phyloP scores from a whole-genome alignment of 257 asterid genomes.

The Apocynum venetum region DNA sequence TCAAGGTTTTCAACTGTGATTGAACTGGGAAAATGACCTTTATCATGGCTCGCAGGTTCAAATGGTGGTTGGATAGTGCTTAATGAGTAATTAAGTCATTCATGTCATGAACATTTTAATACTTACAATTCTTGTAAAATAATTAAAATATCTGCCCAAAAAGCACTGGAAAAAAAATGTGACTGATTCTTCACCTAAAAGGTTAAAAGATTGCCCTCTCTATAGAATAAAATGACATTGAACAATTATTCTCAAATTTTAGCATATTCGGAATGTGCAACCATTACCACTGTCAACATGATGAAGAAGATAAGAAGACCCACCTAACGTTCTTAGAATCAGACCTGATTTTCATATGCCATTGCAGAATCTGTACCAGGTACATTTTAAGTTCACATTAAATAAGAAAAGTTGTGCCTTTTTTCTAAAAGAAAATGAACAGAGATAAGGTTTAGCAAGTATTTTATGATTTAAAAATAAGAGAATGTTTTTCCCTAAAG shows the following conservation, averaged over 20 bases:
- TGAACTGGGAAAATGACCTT: neutral
- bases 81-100: neutral
- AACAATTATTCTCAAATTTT: neutral
- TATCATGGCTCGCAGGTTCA: neutral
- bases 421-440: too few relatives aligned
- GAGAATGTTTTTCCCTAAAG: too few relatives aligned
- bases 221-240: neutral
- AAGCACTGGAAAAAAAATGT: neutral
- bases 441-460: too few relatives aligned
- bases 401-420: too few relatives aligned
- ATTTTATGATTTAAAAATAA: too few relatives aligned
- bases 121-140: neutral
- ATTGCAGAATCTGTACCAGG: neutral
- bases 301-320: neutral
- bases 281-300: neutral
- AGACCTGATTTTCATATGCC: neutral
- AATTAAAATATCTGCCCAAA: neutral
- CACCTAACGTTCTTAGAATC: neutral
- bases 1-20: neutral
- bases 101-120: neutral
- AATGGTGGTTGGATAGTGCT: neutral
- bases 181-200: neutral
- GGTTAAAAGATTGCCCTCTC: neutral
- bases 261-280: neutral
- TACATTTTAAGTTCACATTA: neutral